Conservation (phyloP, 139 green algal species). For the Micromonas pusilla region DNA sequence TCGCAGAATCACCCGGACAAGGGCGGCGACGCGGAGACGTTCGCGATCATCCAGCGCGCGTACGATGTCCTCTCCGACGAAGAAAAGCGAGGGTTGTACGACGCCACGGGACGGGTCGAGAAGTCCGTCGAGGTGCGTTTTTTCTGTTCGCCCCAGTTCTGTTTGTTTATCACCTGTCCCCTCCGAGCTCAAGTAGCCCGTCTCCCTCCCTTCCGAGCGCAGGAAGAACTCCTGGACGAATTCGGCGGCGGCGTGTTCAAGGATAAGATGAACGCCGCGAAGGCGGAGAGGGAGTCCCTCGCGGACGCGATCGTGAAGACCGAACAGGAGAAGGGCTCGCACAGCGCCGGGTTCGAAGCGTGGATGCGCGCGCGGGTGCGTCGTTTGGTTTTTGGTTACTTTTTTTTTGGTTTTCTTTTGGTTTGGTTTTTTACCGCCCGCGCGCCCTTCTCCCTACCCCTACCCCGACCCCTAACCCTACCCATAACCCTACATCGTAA, state of each 20-base stretch:
- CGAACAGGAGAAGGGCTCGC: constrained; percentile 17
- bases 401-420: too few relatives aligned
- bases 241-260: constrained; percentile 62
- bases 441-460: too few relatives aligned
- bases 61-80: constrained; percentile 61
- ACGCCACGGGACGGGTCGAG: constrained; percentile 59
- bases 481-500: too few relatives aligned
- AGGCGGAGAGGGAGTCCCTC: constrained; percentile 33
- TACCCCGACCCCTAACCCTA: too few relatives aligned
- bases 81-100: constrained; percentile 52
- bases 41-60: constrained; percentile 47
- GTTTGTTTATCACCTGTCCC: too few relatives aligned
- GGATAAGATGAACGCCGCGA: constrained; percentile 33
- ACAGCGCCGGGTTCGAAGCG: constrained; percentile 50
- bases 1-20: constrained; percentile 48
- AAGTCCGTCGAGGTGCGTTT: constrained; percentile 59
- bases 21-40: constrained; percentile 51
- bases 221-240: constrained; percentile 69
- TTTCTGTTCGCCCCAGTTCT: too few relatives aligned
- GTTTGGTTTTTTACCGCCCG: too few relatives aligned
- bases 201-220: too few relatives aligned
- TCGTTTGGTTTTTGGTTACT: too few relatives aligned
- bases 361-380: constrained; percentile 73
- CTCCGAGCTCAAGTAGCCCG: too few relatives aligned
- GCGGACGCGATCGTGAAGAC: constrained; percentile 55